Base-by-base conservation (phyloP, 2,329 filamentous ascomycete genomes). In the Blastomyces parvus region DNA sequence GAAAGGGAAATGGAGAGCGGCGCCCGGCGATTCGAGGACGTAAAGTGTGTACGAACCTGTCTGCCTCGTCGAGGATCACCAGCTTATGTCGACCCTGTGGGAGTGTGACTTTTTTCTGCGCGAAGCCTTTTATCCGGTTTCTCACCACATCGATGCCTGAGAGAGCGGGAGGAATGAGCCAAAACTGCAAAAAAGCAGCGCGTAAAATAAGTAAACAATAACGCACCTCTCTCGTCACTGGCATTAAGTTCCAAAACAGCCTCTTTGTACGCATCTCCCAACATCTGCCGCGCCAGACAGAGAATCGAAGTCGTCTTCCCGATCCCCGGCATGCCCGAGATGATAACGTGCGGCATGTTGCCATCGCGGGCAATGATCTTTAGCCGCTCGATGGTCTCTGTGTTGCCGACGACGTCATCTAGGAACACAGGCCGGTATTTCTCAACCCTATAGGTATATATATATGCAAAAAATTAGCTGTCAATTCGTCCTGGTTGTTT, bases 261-360 rank as follows among this genome's bases (percentile, higher is more conserved):
- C 80, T 99, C 94, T 77, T 97, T 97, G 82, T 97, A 99, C 38
- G 90, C 84, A 72, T 96, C 89, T 9, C 94, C 94, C 1, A 99
- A 82, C 65, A 99, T 79, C 74, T 97, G 93, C 64, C 93, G 85
- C 22, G 94, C 94, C 57, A 99, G 85, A 74, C 94, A 97, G 65
- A 97, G 81, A 63, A 99, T 88, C 63, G 91, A 96, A 0, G 94
- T 97, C 3, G 94, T 99, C 81, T 99, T 99, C 76, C 94, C 94
- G 72, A 97, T 99, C 73, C 94, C 94, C 25, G 94, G 94, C 91
- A 96, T 97, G 65, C 94, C 94, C n/a, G 91, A 96, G 72, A 99
- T 97, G 77, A 99, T 97, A 72, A 99, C 86, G 78, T 99, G 94
- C 2, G 94, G 94, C 92, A 99, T 97, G 78, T 99, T 99, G 70